Percentiles rank a stretch among this genome's conserved stretches.
Conservation (phyloP, 345 rosid genomes). For the Hevea brasiliensis region DNA sequence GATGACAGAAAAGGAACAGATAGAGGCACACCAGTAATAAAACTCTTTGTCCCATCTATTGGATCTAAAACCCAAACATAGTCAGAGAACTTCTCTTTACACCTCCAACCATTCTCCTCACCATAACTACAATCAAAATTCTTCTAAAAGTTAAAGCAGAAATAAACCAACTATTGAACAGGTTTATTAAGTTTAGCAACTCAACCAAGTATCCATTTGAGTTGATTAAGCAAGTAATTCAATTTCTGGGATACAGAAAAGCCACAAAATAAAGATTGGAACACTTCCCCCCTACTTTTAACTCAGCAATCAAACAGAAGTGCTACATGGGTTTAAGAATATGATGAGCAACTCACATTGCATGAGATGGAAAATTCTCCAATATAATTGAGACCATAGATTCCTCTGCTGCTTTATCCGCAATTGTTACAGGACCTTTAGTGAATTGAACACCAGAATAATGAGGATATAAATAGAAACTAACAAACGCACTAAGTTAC, state of each 20-base stretch:
- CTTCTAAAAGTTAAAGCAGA: constrained; percentile 17
- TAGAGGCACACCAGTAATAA: constrained; percentile 66
- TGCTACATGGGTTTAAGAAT: neutral
- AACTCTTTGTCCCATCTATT: constrained; percentile 94
- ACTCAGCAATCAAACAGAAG: neutral
- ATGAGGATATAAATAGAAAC: neutral
- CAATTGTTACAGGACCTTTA: constrained; percentile 95
- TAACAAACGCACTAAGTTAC: neutral
- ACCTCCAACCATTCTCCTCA: constrained; percentile 97
- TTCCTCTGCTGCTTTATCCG: constrained; percentile 91
- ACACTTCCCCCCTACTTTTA: neutral
- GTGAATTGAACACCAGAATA: neutral
- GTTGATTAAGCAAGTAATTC: neutral
- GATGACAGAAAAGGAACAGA: neutral
- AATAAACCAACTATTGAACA: constrained; percentile 6
- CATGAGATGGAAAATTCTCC: constrained; percentile 84
- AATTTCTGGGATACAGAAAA: neutral
- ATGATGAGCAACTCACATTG: constrained; percentile 54
- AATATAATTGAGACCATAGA: constrained; percentile 73
- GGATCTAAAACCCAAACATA: constrained; percentile 99
- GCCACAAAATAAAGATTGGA: neutral
- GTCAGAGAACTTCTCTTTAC: constrained; percentile 71
- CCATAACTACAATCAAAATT: constrained; percentile 62
- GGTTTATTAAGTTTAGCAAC: neutral
- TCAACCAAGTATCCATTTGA: neutral